Base-by-base conservation (phyloP, 2,329 filamentous ascomycete species). In the Ilyonectria sp. region DNA sequence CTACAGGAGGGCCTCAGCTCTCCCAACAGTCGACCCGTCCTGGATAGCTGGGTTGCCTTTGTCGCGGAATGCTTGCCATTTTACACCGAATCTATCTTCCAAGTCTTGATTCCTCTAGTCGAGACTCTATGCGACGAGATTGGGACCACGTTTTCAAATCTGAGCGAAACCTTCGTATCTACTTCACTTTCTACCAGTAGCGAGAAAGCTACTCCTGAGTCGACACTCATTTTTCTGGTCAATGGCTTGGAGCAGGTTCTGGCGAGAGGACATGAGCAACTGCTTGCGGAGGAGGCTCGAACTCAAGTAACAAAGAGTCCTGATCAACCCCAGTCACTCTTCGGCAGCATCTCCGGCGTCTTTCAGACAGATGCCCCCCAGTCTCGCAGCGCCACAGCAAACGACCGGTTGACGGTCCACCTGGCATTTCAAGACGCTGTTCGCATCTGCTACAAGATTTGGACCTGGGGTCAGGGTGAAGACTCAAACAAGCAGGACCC, bases 371-470 rank as follows among this genome's bases (percentile, higher is more conserved):
- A 98, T 66, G 86, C 89, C 1, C 90, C 88, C 2, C 93, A 95
- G 68, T 87, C 90, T n/a, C 91, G 94, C 55, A 94, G 91, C 66
- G 90, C 92, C 8, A 94, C 93, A n/a, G 94, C 95, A 9, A 99
- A 98, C 76, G 95, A 96, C 74, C 90, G 95, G 52, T 86, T 99
- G 23, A 98, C 96, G 0, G 95, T 99, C 21, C 86, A 98, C 49
- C 86, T 99, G n/a, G 97, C 95, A 11, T 97, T 99, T 78, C 95
- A 98, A 79, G 97, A 99, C 79, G 94, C 95, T 1, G 94, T 98
- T 65, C 90, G 94, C 26, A 93, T 97, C 56, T 97, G 95, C 80
- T 97, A 97, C 78, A 90, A 87, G 13, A 97, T 99, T 59, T 99
- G 97, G 96, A 93, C 93, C 0, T 99, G 96, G 95, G 94, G 93